A percentile compares a stretch with the other conserved stretches of the same genome.
phyloP scores from a whole-genome alignment of 352 stramenopile genomes.

The Globisporangium recalcitrans region DNA sequence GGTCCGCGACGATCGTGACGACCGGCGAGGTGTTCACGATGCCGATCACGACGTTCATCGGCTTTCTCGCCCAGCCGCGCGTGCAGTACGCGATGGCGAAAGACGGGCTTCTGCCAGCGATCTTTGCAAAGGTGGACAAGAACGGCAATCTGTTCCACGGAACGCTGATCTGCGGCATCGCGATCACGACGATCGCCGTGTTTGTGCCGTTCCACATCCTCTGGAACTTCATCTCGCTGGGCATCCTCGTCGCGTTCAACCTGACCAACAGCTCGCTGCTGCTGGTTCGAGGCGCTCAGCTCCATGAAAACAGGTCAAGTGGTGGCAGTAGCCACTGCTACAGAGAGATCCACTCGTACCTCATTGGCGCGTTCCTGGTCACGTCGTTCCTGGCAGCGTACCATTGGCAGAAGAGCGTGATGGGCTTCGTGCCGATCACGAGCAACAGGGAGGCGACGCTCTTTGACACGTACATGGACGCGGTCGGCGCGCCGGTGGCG shows the following conservation, averaged over 20 bases:
- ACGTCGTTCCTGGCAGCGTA: conserved; percentile 64
- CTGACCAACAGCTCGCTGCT: conserved; percentile 85
- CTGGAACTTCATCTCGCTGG: conserved; percentile 89
- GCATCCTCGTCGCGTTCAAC: conserved; percentile 88
- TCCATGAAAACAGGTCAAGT: conserved; percentile 17
- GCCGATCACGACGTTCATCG: conserved; percentile 94
- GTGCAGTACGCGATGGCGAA: conserved; percentile 90
- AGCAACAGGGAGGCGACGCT: conserved; percentile 19
- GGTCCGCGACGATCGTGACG: conserved; percentile 82
- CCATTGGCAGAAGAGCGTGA: conserved; percentile 71
- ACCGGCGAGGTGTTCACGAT: conserved; percentile 93
- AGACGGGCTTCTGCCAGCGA: conserved; percentile 88
- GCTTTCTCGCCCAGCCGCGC: conserved; percentile 91
- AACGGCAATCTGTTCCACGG: conserved; percentile 72
- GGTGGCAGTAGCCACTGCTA: conserved; percentile 4
- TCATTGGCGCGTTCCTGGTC: conserved; percentile 48
- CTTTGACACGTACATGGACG: conserved; percentile 55
- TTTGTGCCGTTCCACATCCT: conserved; percentile 84
- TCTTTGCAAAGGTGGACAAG: conserved; percentile 75
- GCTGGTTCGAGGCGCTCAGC: conserved; percentile 38
- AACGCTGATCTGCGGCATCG: conserved; percentile 53
- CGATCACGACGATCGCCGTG: conserved; percentile 49
- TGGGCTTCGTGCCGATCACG: conserved; percentile 28
- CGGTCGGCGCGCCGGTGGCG: conserved; percentile 38
- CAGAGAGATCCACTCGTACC: conserved; percentile 23